Evolutionary conservation across 176 grass and related monocot species (phyloP), one percentile per base, ranked within the genome.

Genomic region (Musa troglodytarum): DNA sequence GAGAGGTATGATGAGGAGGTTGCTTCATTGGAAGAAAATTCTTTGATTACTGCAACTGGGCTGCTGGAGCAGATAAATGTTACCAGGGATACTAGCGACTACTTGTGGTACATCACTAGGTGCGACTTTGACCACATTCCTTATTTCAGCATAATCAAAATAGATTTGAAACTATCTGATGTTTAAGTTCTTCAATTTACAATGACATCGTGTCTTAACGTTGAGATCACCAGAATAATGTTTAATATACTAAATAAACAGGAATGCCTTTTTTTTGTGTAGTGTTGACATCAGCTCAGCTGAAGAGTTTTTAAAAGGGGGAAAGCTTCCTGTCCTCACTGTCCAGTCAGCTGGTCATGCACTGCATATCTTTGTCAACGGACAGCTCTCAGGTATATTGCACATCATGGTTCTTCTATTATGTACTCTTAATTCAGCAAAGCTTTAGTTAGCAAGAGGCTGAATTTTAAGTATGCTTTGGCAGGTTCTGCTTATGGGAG

Each of bases 71-170:
- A 99, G 78, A 82, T 99, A 72, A 99, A 99, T 34, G 78, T 99
- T 53, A 99, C 95, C 15, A 86, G 95, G 63, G 95, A 99, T 74
- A 56, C 70, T 51, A 99, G 88, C 53, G 95, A 99, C 74, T 99
- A 99, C 76, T 84, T 99, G 59, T 99, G 95, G 95, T 99, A 99
- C 76, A 99, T 87, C 6, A 91, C 88, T 63, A 87, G 87, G 90
- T 99, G 86, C 79, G 72, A 69, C 7, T 17, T 17, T 55, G 23
- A 63, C 19, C 10, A 56, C 49, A 55, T 11, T 11, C 49, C 28
- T 28, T 51, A 51, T 49, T 9, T 50, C 26, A 69, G 9, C 57
- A 62, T 15, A 9, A 62, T 7, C 7, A 15, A 50, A 50, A 50
- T 80, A 34, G 34, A 28, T 53, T 10, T 52, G 29, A 57, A 57